phyloP scores from a whole-genome alignment of 257 asterid genomes.

The Forsythia viridissima region DNA sequence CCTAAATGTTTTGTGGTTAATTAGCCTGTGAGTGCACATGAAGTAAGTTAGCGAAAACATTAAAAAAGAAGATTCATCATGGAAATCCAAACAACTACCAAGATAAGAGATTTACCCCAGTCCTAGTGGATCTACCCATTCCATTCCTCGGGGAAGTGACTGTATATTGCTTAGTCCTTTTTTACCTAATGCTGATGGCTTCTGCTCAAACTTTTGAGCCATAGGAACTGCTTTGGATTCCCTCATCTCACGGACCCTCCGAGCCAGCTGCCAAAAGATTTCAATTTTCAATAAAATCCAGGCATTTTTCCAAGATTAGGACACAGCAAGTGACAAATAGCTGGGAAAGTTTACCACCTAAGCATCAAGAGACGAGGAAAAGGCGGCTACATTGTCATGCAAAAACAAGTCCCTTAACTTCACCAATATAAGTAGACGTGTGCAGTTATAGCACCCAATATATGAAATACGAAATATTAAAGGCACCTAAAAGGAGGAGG shows the following conservation, averaged over 20 bases:
- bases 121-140: constrained; percentile 98
- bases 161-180: constrained; percentile 71
- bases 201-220: constrained; percentile 56
- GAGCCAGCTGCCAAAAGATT: constrained; percentile 63
- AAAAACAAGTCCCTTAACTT: constrained; percentile 1
- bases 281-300: constrained; percentile 17
- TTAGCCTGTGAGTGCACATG: constrained; percentile 55
- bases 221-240: constrained; percentile 73
- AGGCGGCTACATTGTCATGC: constrained; percentile 7
- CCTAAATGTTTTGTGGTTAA: constrained; percentile 85
- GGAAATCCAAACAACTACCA: constrained; percentile 3
- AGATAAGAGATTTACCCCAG: constrained; percentile 65
- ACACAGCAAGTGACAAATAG: constrained; percentile 14
- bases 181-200: constrained; percentile 48
- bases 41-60: constrained; percentile 24
- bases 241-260: constrained; percentile 98
- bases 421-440: background rate
- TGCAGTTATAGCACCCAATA: background rate
- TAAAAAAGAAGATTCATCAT: constrained; percentile 4
- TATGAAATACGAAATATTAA: background rate
- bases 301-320: background rate
- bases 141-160: constrained; percentile 99
- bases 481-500: background rate
- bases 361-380: background rate
- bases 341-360: constrained; percentile 6